A percentile compares a stretch with the other conserved stretches of the same genome.
These are phyloP conservation scores for Ogataea hybrid DNA, from an alignment of 1,139 yeast genomes.

Conservation along the genomic window DNA sequence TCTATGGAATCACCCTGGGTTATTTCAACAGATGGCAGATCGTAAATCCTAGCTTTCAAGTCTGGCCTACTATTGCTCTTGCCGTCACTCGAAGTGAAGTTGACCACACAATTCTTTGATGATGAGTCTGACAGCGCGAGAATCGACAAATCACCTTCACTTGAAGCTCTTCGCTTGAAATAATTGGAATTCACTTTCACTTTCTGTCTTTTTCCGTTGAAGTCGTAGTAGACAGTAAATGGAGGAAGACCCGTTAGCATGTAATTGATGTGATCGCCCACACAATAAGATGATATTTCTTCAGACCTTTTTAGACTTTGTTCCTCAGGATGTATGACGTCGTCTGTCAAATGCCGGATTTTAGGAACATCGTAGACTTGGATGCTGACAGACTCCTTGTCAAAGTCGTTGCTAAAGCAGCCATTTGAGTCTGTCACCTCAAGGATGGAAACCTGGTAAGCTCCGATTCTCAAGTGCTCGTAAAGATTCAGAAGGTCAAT, in stretches of 20 bases:
- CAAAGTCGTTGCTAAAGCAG: conserved; percentile 50
- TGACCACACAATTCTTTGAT: conserved; percentile 64
- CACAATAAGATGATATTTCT: conserved; percentile 62
- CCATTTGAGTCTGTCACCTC: conserved; percentile 69
- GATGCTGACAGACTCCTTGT: conserved; percentile 41
- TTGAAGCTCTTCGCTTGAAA: conserved; percentile 73
- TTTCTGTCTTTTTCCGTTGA: conserved; percentile 59
- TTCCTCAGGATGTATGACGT: conserved; percentile 22
- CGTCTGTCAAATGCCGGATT: conserved; percentile 39
- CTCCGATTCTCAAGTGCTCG: conserved; percentile 38
- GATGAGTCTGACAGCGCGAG: conserved; percentile 73
- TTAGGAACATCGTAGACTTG: conserved; percentile 68
- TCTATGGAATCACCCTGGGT: conserved; percentile 73
- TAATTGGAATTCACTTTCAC: conserved; percentile 56
- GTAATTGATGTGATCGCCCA: conserved; percentile 85
- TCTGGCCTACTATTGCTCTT: conserved; percentile 32
- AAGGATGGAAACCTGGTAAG: conserved; percentile 56
- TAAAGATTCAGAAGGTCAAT: conserved; percentile 28
- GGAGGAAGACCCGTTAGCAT: conserved; percentile 79
- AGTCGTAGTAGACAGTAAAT: conserved; percentile 68
- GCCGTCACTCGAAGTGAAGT: conserved; percentile 38
- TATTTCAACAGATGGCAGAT: conserved; percentile 88
- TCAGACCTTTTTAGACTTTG: conserved; percentile 8
- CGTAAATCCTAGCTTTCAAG: conserved; percentile 60
- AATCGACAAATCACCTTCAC: conserved; percentile 73